These are phyloP conservation scores for Chiua sp. DNA, from an alignment of 1,284 basidiomycete species.

Conservation along the genomic window DNA sequence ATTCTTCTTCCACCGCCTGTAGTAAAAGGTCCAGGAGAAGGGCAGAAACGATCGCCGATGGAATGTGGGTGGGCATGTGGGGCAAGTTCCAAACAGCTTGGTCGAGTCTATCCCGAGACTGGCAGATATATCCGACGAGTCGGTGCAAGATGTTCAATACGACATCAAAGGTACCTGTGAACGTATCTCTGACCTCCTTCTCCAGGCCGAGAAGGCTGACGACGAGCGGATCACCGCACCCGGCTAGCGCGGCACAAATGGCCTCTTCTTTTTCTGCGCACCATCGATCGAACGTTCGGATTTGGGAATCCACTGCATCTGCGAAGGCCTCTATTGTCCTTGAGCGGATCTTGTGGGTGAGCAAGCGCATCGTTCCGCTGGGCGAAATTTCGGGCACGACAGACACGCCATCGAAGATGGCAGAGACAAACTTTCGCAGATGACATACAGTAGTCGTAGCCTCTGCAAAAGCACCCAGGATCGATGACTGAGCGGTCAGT, in stretches of 20 bases:
- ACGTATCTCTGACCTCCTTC: conserved; percentile 59
- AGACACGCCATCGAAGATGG: conserved; percentile 44
- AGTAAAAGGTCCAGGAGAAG: conserved; percentile 69
- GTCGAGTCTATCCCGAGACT: conserved; percentile 35
- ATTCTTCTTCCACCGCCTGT: conserved; percentile 54
- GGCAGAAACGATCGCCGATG: conserved; percentile 56
- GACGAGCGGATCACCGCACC: conserved; percentile 48
- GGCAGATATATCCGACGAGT: conserved; percentile 36
- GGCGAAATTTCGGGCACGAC: conserved; percentile 24
- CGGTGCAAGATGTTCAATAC: conserved; percentile 52
- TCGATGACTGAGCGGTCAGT: conserved; percentile 62
- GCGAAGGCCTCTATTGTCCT: conserved; percentile 83
- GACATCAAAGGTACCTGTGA: conserved; percentile 61
- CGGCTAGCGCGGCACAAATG: conserved; percentile 60
- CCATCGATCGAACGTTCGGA: conserved; percentile 69
- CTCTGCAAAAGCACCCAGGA: conserved; percentile 59
- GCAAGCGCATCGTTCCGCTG: conserved; percentile 22
- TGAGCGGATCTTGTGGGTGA: conserved; percentile 39
- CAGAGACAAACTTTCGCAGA: conserved; percentile 62
- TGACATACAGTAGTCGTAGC: conserved; percentile 63
- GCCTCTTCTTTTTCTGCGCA: conserved; percentile 70
- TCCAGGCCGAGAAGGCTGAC: conserved; percentile 73
- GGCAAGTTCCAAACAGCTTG: conserved; percentile 47
- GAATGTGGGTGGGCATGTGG: conserved; percentile 46
- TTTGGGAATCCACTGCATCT: conserved; percentile 68